Base-by-base conservation (phyloP, 2,329 filamentous ascomycete species). In the Hymenoscyphus fraxineus region DNA sequence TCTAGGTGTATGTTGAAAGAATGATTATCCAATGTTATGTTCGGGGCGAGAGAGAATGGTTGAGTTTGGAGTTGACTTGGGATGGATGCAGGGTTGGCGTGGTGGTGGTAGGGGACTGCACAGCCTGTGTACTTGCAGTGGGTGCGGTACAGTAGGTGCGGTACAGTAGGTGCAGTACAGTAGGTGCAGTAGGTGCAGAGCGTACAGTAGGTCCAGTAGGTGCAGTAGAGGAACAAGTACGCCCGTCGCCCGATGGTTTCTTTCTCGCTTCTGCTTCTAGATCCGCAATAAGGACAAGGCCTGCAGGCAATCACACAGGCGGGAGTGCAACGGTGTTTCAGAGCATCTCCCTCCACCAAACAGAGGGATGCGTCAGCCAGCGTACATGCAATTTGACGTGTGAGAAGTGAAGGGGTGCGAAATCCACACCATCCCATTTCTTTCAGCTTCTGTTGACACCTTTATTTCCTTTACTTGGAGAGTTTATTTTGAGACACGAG, bases 1-100 rank as follows among this genome's bases (percentile, higher is more conserved):
- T 74, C 69, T 73, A 73, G 68, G 63, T 65, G 64, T 60, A 67
- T 68, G 60, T 64, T 65, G 57, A 59, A 67, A 68, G 35, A 63
- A 70, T 67, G 66, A 60, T 66, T 67, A 67, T 72, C 63, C 61
- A 67, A 70, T 66, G 67, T 54, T 57, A 72, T 69, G 68, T 54
- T 67, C 47, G 13, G 13, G 31, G 60, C 58, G 56, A 44, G 59
- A 58, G 39, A 31, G 54, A 47, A 57, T 60, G 58, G 40, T 51
- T 56, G 59, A 55, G 55, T 61, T 31, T 59, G 44, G 58, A 44
- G 19, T 27, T 22, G 22, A 54, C 47, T 54, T 63, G 61, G 60
- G 47, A 35, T 35, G 35, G 60, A 63, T 60, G 62, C 41, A 38
- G 57, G 41, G 32, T 61, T 56, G 32, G 31, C 35, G 31, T 41